Base-by-base conservation (phyloP, 352 stramenopile genomes). In the Phytophthora citrophthora region DNA sequence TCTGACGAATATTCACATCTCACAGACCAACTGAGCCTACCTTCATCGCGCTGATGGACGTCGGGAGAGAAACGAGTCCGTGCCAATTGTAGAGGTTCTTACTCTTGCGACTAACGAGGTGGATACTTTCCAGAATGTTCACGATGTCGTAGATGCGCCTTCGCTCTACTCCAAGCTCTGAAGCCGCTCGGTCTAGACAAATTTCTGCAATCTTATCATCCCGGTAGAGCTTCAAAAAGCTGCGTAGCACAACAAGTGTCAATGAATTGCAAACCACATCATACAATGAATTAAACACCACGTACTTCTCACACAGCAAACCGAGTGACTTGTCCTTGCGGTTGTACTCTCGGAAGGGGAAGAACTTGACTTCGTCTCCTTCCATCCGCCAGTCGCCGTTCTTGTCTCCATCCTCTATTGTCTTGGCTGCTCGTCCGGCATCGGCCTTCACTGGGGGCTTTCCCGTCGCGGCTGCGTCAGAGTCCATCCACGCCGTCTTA, bases 131-230 rank as follows among this genome's bases (percentile, higher is more conserved):
- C 26, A 99, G 80, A 71, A 99, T 99, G 70, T 99, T 99, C 46
- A 99, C 95, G 40, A 99, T 97, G 73, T 99, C 97, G 69, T 99
- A 99, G 51, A 99, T 99, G 15, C 97, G 79, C 38, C 97, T 82
- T 40, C 97, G 83, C 69, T 98, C 96, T 0, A 99, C 95, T 2
- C 89, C 77, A 1, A 95, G 68, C 54, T 93, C 77, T 0, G 72
- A 67, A 0, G 87, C 87, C 12, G 86, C 85, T 55, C 72, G 68
- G 38, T 94, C 84, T 1, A 95, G 59, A 61, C 83, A 94, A 51
- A 95, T 89, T 62, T 95, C 87, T 0, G 79, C 52, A 44, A 93
- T 83, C 47, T 83, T 61, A 57, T 90, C 74, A 29, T 78, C 78
- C 10, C 77, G 72, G 49, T 91, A 93, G 44, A 94, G 60, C 29